Evolutionary conservation across 2,329 filamentous ascomycete species (phyloP).

Genomic region (Aspergillus costaricaensis): DNA sequence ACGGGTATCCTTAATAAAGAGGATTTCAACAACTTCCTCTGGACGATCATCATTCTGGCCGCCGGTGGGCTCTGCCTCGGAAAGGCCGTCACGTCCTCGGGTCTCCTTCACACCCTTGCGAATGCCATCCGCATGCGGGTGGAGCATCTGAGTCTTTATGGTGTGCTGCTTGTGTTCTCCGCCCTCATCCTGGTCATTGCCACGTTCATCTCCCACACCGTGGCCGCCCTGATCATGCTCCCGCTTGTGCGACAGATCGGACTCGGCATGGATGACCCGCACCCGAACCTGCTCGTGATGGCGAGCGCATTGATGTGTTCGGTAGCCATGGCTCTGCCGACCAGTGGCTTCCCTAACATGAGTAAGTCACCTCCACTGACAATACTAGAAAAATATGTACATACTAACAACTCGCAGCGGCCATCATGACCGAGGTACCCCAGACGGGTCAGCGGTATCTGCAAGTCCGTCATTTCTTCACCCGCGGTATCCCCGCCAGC

Average conservation of each 20-base stretch:
- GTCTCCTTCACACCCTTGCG: constrained; percentile 86
- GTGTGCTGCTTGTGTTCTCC: constrained; percentile 82
- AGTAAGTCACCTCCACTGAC: constrained; percentile 64
- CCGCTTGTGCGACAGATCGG: constrained; percentile 89
- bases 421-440: constrained; percentile 98
- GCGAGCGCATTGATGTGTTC: constrained; percentile 92
- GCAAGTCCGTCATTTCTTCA: constrained; percentile 90
- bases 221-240: constrained; percentile 91
- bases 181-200: constrained; percentile 85
- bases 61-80: constrained; percentile 90
- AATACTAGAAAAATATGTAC: neutral
- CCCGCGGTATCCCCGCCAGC: constrained; percentile 84
- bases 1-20: constrained; percentile 96
- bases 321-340: constrained; percentile 95
- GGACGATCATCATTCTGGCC: constrained; percentile 98
- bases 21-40: constrained; percentile 99
- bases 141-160: constrained; percentile 78
- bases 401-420: constrained; percentile 58
- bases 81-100: constrained; percentile 91
- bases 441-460: constrained; percentile 89
- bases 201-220: constrained; percentile 97
- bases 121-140: constrained; percentile 72
- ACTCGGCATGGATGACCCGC: constrained; percentile 78
- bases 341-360: constrained; percentile 98
- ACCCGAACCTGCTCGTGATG: constrained; percentile 95